Evolutionary conservation across 2,329 filamentous ascomycete species (phyloP), one percentile per base, ranked within the genome.

Genomic region (Neopestalotiopsis sp.): DNA sequence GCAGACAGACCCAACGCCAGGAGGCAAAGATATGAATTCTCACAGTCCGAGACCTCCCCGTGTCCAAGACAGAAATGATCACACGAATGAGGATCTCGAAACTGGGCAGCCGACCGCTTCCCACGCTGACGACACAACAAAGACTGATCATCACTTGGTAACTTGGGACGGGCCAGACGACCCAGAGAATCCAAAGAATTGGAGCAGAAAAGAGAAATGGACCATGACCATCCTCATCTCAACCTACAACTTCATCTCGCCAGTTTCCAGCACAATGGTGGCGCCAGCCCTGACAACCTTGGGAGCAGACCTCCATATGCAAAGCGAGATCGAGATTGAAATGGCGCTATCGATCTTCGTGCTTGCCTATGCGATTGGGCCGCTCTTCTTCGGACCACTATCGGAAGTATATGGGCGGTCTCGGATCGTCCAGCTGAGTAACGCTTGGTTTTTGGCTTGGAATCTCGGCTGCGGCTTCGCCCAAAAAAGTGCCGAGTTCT

Each of bases 241-340:
- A 0, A 77, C 74, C 67, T 81, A 80, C 69, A 88, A 85, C 3
- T 87, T 89, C 73, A 86, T 89, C 66, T 88, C 86, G 0, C 86
- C 87, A 0, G 83, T 89, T 1, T 84, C 86, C 0, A 87, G 86
- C 0, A 86, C 79, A 5, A 82, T 81, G 85, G 76, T 87, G 2
- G 83, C 86, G 0, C 86, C 86, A 0, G 85, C 83, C 0, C 73
- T 88, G 12, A 71, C 77, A 4, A 76, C 80, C 4, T 80, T 88
- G 24, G 80, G 80, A 1, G 73, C 76, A 1, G 84, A 88, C 17
- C 79, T 88, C 42, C 68, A 81, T 30, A 83, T 87, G 64, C 75
- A 74, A 0, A 79, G 79, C 7, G 78, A 74, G 4, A 79, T 86
- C 34, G 77, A 83, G 57, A 75, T 77, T 5, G 78, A 80, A 34